Base-by-base conservation (phyloP, 306 rosid genomes). In the Hylodesmum podocarpum region DNA sequence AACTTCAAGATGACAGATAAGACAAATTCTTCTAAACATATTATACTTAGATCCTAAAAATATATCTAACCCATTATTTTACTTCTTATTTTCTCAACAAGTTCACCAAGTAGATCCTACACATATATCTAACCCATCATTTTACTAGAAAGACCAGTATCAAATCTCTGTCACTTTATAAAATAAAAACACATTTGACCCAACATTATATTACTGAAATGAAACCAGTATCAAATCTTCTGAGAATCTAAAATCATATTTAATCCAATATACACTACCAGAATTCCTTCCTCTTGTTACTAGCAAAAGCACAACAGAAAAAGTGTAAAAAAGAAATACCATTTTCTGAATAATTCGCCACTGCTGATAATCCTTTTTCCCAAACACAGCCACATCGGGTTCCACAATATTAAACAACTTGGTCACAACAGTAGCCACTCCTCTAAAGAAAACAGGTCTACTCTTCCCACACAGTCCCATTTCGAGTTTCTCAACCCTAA, bases 281-380 rank as follows among this genome's bases (percentile, higher is more conserved):
- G n/a, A n/a, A n/a, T n/a, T n/a, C n/a, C n/a, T n/a, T 47, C 22
- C 4, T 14, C 7, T 43, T 43, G 16, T 9, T 10, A 40, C 4
- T 0, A 46, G 6, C 3, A 43, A 37, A 70, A 19, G 25, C 27
- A 58, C 72, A 51, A 41, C 21, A 68, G 43, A 1, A 12, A 13
- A 62, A 51, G 2, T 70, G 34, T 11, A 0, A 50, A 50, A 50
- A 25, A 34, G 68, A 16, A 55, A 70, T 63, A 91, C 98, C 98
- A 92, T 86, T 63, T 90, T 73, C 84, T 82, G 89, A 70, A 95
- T 83, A 81, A 95, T 29, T 59, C 91, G 79, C 91, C 90, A 91
- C 59, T 95, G 99, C 81, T 91, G 98, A 86, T 91, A 92, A 89
- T 95, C 98, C 81, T 95, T 92, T 82, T 95, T 95, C 58, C 99